Evolutionary conservation across 768 basidiomycete species (phyloP).

Genomic region (Tricholoma sp.): DNA sequence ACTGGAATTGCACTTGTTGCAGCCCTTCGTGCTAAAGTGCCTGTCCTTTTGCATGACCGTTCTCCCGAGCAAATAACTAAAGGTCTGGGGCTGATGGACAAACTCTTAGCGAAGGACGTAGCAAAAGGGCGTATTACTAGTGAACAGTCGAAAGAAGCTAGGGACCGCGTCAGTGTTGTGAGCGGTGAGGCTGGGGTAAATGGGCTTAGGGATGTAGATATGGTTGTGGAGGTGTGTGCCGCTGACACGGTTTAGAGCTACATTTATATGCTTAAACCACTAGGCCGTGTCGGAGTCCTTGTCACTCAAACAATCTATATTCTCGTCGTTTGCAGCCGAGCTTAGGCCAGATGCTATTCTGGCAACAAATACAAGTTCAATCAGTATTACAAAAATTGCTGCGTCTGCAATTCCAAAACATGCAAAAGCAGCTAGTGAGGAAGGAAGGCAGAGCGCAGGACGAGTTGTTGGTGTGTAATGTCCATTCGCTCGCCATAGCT

Average conservation of each 20-base stretch:
- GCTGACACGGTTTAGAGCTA: not conserved
- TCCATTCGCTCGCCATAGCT: not conserved
- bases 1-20: slow-evolving; percentile 89
- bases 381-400: slow-evolving; percentile 92
- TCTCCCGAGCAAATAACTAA: slow-evolving; percentile 69
- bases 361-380: slow-evolving; percentile 91
- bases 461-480: slow-evolving; percentile 70
- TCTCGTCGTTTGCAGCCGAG: slow-evolving; percentile 61
- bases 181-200: slow-evolving; percentile 43
- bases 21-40: slow-evolving; percentile 78
- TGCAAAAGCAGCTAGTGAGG: slow-evolving; percentile 50
- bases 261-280: not conserved
- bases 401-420: slow-evolving; percentile 65
- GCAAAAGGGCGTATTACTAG: slow-evolving; percentile 69
- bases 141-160: slow-evolving; percentile 69
- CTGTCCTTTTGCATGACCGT: slow-evolving; percentile 81
- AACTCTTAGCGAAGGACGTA: slow-evolving; percentile 85
- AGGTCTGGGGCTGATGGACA: slow-evolving; percentile 71
- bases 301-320: slow-evolving; percentile 72
- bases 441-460: slow-evolving; percentile 58
- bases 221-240: slow-evolving; percentile 75
- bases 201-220: slow-evolving; percentile 73
- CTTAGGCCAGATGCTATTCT: slow-evolving; percentile 73
- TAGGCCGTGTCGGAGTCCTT: slow-evolving; percentile 88
- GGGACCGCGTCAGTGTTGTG: slow-evolving; percentile 58